These are phyloP conservation scores for Talaromyces pinophilus DNA, from an alignment of 2,329 filamentous ascomycete species.

Conservation along the genomic window DNA sequence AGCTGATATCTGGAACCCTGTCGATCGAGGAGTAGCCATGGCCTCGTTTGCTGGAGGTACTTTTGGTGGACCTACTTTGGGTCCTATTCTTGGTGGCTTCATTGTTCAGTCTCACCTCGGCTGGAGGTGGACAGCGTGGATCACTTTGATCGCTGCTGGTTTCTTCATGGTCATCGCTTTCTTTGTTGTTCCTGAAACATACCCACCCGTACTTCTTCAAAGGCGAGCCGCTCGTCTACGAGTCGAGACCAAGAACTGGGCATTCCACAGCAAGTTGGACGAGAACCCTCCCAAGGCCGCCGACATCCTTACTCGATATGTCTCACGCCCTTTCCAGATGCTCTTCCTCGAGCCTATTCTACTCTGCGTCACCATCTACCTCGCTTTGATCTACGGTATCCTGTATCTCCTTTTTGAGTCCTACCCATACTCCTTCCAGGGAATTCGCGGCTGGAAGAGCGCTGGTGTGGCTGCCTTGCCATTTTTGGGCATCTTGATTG, in stretches of 20 bases:
- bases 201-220: constrained; percentile 50
- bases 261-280: constrained; percentile 47
- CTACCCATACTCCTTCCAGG: constrained; percentile 42
- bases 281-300: constrained; percentile 39
- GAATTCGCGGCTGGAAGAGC: constrained; percentile 45
- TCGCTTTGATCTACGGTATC: constrained; percentile 38
- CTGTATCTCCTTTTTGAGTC: constrained; percentile 37
- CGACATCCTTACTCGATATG: constrained; percentile 43
- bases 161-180: constrained; percentile 47
- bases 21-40: constrained; percentile 51
- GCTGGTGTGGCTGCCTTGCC: constrained; percentile 48
- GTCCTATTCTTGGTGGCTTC: constrained; percentile 55
- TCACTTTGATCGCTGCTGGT: constrained; percentile 53
- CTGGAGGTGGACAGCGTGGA: constrained; percentile 62
- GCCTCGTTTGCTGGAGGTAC: constrained; percentile 49
- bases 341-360: constrained; percentile 50
- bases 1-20: constrained; percentile 53
- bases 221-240: constrained; percentile 52
- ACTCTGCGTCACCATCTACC: constrained; percentile 46
- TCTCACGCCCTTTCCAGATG: constrained; percentile 46
- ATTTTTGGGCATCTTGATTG: constrained; percentile 49
- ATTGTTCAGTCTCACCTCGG: constrained; percentile 53
- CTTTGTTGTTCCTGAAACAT: constrained; percentile 56
- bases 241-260: constrained; percentile 51
- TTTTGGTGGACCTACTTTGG: constrained; percentile 53